Conservation (phyloP, 768 basidiomycete genomes). For the Mycena leptocephala region DNA sequence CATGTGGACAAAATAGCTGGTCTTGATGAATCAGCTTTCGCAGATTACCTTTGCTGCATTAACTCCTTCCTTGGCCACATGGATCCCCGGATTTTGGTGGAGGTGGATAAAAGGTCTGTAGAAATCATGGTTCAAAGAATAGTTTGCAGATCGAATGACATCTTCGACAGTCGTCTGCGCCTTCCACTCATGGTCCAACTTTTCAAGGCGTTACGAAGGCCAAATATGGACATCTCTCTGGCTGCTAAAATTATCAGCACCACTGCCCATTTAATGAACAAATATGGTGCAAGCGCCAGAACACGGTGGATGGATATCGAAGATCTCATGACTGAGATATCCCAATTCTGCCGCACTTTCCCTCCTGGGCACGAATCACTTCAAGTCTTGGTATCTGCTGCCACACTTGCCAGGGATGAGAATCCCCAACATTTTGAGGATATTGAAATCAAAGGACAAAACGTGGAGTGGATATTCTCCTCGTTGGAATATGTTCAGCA, state of each 20-base stretch:
- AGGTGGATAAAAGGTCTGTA: constrained; percentile 6
- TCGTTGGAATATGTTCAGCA: too few relatives aligned
- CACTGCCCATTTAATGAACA: not conserved
- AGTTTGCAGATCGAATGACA: not conserved
- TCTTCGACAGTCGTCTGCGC: not conserved
- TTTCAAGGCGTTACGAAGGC: not conserved
- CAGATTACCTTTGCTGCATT: constrained; percentile 10
- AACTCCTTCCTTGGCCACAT: not conserved
- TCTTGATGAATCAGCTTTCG: not conserved
- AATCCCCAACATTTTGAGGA: too few relatives aligned
- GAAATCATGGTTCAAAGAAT: not conserved
- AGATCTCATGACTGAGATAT: too few relatives aligned
- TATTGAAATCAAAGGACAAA: too few relatives aligned
- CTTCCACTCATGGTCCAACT: not conserved
- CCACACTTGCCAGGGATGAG: too few relatives aligned
- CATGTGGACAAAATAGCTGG: not conserved
- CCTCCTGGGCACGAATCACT: too few relatives aligned
- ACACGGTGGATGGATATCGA: too few relatives aligned
- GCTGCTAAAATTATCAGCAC: not conserved
- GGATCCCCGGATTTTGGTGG: not conserved
- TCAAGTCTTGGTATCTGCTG: too few relatives aligned
- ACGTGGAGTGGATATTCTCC: too few relatives aligned
- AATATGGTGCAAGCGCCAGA: accelerated
- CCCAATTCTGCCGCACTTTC: too few relatives aligned
- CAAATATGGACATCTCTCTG: not conserved